Conservation (phyloP, 768 basidiomycete genomes). For the Phlebiopsis gigantea region DNA sequence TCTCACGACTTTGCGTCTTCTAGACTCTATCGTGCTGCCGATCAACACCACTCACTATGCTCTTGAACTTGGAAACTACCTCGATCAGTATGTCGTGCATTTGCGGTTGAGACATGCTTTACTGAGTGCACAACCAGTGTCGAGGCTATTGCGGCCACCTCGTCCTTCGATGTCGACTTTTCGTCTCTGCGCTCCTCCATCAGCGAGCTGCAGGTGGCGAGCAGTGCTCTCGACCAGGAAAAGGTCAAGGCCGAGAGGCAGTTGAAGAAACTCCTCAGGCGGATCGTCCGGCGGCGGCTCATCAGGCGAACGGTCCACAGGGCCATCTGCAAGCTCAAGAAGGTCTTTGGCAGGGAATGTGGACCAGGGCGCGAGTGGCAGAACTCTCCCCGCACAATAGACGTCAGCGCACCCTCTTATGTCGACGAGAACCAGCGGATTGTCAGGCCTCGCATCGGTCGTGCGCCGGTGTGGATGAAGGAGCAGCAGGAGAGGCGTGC, state of each 20-base stretch:
- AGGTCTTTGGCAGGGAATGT: slow-evolving; percentile 34
- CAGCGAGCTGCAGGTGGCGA: slow-evolving; percentile 41
- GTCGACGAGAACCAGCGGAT: slow-evolving; percentile 1
- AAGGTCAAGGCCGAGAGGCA: slow-evolving; percentile 49
- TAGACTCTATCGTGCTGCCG: slow-evolving; percentile 51
- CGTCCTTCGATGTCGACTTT: slow-evolving; percentile 31
- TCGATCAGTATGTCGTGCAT: slow-evolving; percentile 31
- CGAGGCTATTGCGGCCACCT: slow-evolving; percentile 27
- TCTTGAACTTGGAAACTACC: slow-evolving; percentile 46
- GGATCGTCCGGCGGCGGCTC: slow-evolving; percentile 15
- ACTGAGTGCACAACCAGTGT: slow-evolving; percentile 33
- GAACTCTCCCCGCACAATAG: neutral
- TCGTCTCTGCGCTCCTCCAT: slow-evolving; percentile 43
- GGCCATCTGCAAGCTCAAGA: slow-evolving; percentile 32
- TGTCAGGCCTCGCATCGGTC: slow-evolving; percentile 23
- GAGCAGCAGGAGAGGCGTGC: slow-evolving; percentile 19
- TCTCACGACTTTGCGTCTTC: slow-evolving; percentile 46
- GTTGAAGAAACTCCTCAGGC: slow-evolving; percentile 42
- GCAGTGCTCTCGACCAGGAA: slow-evolving; percentile 52
- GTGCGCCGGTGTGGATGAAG: slow-evolving; percentile 20
- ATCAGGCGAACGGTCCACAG: slow-evolving; percentile 15
- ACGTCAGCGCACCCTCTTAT: slow-evolving; percentile 13
- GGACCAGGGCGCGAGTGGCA: slow-evolving; percentile 9
- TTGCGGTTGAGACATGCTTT: neutral
- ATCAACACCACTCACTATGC: slow-evolving; percentile 69